A percentile compares a stretch with the other conserved stretches of the same genome.
Evolutionary conservation across 139 green algal genomes (phyloP).

Genomic region (Picochlorum costavermella): DNA sequence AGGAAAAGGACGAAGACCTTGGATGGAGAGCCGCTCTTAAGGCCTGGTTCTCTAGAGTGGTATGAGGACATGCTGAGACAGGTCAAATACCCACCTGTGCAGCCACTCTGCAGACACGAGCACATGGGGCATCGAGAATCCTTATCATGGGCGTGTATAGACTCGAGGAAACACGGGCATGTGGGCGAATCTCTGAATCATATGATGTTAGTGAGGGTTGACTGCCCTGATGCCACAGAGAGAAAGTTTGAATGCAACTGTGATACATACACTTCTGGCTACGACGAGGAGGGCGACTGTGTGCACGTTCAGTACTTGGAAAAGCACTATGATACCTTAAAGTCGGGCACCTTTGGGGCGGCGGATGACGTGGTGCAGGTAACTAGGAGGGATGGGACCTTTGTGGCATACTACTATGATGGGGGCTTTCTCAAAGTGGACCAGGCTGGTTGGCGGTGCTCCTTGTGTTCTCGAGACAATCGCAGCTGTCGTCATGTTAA

Average conservation of each 20-base stretch:
- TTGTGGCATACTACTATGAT: not conserved
- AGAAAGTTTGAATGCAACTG: not conserved
- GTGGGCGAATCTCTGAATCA: not conserved
- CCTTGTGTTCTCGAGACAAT: not conserved
- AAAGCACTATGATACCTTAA: not conserved
- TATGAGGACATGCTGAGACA: not conserved
- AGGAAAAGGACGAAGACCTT: not conserved
- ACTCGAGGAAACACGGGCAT: not conserved
- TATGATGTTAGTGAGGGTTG: not conserved
- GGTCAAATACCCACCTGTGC: not conserved
- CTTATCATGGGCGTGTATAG: not conserved
- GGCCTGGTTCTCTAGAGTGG: not conserved
- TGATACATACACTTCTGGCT: not conserved
- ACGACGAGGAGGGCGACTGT: not conserved
- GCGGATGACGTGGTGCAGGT: not conserved
- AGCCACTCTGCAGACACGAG: not conserved
- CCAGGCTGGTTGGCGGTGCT: not conserved
- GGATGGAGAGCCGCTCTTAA: not conserved
- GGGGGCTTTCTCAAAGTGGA: not conserved
- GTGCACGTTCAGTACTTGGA: not conserved
- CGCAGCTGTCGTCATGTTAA: not conserved
- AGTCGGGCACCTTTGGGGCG: not conserved
- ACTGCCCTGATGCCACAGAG: not conserved
- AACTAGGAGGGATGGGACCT: not conserved
- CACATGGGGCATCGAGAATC: not conserved